Evolutionary conservation across 257 asterid genomes (phyloP).

Genomic region (Buddleja alternifolia): DNA sequence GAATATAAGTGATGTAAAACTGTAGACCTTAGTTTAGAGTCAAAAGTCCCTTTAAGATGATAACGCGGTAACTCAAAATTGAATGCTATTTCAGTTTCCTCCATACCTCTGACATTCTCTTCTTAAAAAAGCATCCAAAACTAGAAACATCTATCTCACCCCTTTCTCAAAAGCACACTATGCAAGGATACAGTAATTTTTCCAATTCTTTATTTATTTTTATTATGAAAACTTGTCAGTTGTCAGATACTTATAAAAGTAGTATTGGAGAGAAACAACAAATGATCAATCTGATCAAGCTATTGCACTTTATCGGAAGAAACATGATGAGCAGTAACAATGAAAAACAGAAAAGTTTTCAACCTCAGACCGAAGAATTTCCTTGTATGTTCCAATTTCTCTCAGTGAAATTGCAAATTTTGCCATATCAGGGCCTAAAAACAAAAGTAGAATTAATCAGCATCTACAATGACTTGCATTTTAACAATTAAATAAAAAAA

Average conservation of each 20-base stretch:
- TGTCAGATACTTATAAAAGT: constrained; percentile 2
- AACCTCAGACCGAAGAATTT: constrained; percentile 93
- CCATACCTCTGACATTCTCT: background rate
- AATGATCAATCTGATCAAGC: constrained; percentile 1
- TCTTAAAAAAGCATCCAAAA: background rate
- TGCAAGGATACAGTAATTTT: no score
- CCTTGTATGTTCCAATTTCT: constrained; percentile 94
- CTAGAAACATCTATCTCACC: no score
- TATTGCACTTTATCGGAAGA: constrained; percentile 9
- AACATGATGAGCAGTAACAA: constrained; percentile 22
- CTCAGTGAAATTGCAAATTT: constrained; percentile 84
- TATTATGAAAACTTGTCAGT: background rate
- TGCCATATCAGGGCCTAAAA: constrained; percentile 87
- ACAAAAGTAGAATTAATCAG: constrained; percentile 38
- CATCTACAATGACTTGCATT: constrained; percentile 7
- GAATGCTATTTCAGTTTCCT: background rate
- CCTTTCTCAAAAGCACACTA: no score
- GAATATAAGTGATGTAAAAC: no score
- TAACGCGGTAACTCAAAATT: background rate
- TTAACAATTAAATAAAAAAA: background rate
- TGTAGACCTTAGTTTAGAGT: no score
- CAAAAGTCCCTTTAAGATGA: no score
- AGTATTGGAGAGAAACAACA: constrained; percentile 12
- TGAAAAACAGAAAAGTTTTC: constrained; percentile 18
- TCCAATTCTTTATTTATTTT: background rate